Conservation (phyloP, 306 rosid species). For the Rosa chinensis region DNA sequence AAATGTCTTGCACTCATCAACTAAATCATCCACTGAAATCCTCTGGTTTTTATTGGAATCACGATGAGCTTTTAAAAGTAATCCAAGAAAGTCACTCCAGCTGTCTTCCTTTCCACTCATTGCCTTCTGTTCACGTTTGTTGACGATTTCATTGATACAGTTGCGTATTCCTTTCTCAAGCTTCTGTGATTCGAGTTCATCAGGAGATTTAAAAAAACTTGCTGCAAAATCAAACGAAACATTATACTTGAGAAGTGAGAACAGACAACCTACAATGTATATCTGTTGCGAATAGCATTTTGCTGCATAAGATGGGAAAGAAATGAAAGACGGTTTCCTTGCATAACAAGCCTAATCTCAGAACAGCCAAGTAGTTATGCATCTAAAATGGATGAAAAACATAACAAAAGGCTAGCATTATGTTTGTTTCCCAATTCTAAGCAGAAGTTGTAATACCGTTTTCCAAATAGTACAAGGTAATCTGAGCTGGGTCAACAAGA, state of each 20-base stretch:
- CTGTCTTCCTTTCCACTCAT: constrained; percentile 17
- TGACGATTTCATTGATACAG: not conserved
- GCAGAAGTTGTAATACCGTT: too few relatives aligned
- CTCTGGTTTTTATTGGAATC: constrained; percentile 12
- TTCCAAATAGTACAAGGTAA: too few relatives aligned
- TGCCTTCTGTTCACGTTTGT: constrained; percentile 17
- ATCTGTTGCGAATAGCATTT: too few relatives aligned
- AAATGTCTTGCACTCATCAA: constrained; percentile 27
- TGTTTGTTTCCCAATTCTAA: not conserved
- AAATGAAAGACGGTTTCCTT: too few relatives aligned
- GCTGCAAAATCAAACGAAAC: not conserved
- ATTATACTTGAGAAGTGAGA: not conserved
- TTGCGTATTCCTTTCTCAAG: not conserved
- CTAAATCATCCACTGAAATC: constrained; percentile 20
- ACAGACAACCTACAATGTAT: too few relatives aligned
- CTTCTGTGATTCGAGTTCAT: not conserved
- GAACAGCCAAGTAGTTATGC: too few relatives aligned
- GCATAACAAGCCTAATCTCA: too few relatives aligned
- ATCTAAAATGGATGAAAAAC: too few relatives aligned
- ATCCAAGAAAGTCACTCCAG: constrained; percentile 32
- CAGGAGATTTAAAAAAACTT: not conserved
- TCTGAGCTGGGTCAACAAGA: too few relatives aligned
- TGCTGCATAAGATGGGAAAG: too few relatives aligned
- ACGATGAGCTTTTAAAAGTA: constrained; percentile 28
- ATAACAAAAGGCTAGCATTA: too few relatives aligned